These are phyloP conservation scores for Aspergillus sp. DNA, from an alignment of 2,329 filamentous ascomycete genomes.

Conservation along the genomic window DNA sequence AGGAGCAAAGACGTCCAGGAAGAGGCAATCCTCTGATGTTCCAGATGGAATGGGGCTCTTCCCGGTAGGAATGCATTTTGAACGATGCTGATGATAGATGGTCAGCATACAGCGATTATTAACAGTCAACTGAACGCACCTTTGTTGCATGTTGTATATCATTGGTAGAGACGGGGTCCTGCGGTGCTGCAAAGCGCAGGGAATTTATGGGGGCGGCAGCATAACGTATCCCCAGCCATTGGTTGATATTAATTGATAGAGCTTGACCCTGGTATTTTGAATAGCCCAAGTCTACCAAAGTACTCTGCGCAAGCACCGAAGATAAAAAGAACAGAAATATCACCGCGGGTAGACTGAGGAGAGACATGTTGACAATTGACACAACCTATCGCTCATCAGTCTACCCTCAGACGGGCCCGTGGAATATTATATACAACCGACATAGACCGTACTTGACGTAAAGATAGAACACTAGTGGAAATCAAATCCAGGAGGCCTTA, in stretches of 20 bases:
- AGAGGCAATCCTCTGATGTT: slow-evolving; percentile 41
- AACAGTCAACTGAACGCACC: slow-evolving; percentile 32
- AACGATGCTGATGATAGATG: slow-evolving; percentile 26
- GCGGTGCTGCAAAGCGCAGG: slow-evolving; percentile 63
- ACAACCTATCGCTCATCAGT: too few relatives aligned
- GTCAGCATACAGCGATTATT: slow-evolving; percentile 3
- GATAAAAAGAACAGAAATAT: slow-evolving; percentile 11
- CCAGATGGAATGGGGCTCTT: slow-evolving; percentile 57
- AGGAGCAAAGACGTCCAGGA: slow-evolving; percentile 38
- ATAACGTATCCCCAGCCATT: slow-evolving; percentile 73
- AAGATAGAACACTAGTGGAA: too few relatives aligned
- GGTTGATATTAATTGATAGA: slow-evolving; percentile 54
- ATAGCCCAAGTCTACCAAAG: slow-evolving; percentile 60
- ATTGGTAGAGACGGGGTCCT: slow-evolving; percentile 51
- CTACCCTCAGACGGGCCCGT: too few relatives aligned
- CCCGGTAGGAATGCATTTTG: slow-evolving; percentile 62
- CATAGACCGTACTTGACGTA: too few relatives aligned
- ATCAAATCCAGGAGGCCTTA: too few relatives aligned
- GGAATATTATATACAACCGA: too few relatives aligned
- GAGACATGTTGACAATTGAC: background rate
- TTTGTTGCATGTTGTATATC: slow-evolving; percentile 51
- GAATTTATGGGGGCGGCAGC: slow-evolving; percentile 64
- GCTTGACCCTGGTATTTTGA: slow-evolving; percentile 58
- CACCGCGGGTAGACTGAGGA: background rate
- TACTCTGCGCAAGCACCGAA: slow-evolving; percentile 18